phyloP scores from a whole-genome alignment of 441 rosid species.

The Biscutella laevigata region DNA sequence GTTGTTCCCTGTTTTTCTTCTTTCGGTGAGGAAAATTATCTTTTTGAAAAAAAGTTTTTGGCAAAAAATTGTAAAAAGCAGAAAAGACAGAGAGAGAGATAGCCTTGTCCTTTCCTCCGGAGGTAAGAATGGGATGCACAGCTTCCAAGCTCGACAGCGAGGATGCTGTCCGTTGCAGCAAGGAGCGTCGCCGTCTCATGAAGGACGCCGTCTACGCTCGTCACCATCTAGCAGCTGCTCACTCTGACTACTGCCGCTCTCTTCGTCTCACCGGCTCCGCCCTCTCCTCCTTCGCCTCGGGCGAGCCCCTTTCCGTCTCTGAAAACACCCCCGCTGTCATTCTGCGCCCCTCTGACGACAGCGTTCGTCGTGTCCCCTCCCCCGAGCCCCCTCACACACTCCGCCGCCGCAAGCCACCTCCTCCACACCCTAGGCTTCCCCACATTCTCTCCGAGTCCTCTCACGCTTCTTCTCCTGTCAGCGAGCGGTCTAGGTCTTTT shows the following conservation, averaged over 20 bases:
- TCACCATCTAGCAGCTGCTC: constrained; percentile 78
- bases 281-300: constrained; percentile 62
- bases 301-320: constrained; percentile 64
- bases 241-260: constrained; percentile 80
- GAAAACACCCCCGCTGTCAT: constrained; percentile 72
- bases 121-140: constrained; percentile 47
- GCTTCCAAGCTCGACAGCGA: constrained; percentile 86
- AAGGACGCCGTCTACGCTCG: constrained; percentile 78
- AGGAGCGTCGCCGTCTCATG: constrained; percentile 87
- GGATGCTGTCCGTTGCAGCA: constrained; percentile 82
- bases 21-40: neutral
- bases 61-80: neutral
- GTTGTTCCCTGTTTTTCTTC: neutral
- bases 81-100: neutral
- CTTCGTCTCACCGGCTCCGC: constrained; percentile 76
- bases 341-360: constrained; percentile 30
- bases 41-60: neutral
- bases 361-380: constrained; percentile 20
- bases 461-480: constrained; percentile 48
- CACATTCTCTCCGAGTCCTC: constrained; percentile 85
- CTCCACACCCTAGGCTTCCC: constrained; percentile 71
- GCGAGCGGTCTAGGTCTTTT: constrained; percentile 33
- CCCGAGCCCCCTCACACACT: constrained; percentile 29
- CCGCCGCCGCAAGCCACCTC: constrained; percentile 31
- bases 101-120: too few relatives aligned